Base-by-base conservation (phyloP, 1,284 basidiomycete genomes). In the Ganoderma resinaceum region DNA sequence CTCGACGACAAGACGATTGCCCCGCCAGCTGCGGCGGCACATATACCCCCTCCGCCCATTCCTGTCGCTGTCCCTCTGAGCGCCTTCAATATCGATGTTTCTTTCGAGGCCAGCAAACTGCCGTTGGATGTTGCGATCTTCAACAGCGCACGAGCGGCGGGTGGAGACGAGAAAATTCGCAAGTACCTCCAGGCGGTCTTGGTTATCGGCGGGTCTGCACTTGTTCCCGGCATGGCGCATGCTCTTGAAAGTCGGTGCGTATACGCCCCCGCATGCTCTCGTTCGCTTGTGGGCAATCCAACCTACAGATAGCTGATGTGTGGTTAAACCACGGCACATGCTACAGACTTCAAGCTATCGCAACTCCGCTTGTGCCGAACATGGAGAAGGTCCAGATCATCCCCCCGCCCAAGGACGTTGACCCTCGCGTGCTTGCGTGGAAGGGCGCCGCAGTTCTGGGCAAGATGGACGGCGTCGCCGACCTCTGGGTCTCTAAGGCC, bases 121-220 rank as follows among this genome's bases (percentile, higher is more conserved):
- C 95, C 97, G 0, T 85, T 99, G 64, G 98, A 99, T 77, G 93
- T 95, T 14, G 98, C 97, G 2, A 94, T 99, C 70, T 95, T 96
- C 79, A 96, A 97, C 74, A 94, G 94, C 68, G 90, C 97, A 20
- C 86, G 95, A 11, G 91, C 94, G 1, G 91, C 90, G 1, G 94
- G 93, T 1, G 91, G 91, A 1, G 95, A 98, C 74, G 95, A 97
- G 65, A 94, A 95, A 80, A 91, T 97, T 67, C 91, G 94, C 73
- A 95, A 96, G 75, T 95, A 97, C 74, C 86, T 97, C 11, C 90
- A 93, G 78, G 94, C 93, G 12, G 94, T 99, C 61, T 84, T 99
- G 8, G 89, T 99, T 53, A 91, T 97, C 38, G 97, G 97, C 8
- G 93, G 95, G 0, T 91, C 91, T 8, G 90, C 91, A 29, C 83